Conservation (phyloP, 306 rosid genomes). For the Acacia crassicarpa region DNA sequence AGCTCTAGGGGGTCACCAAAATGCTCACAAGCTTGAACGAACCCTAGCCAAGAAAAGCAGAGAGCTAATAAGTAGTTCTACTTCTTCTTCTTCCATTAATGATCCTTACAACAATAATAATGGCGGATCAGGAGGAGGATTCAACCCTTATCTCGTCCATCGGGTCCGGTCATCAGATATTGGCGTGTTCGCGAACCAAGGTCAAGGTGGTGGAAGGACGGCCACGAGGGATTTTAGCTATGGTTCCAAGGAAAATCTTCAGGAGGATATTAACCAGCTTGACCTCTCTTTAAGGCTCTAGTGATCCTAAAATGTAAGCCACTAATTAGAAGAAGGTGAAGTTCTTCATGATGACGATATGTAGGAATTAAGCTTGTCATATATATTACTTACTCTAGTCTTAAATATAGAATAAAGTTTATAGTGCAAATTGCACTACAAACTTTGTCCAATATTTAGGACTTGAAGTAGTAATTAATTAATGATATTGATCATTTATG, state of each 20-base stretch:
- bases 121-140: slow-evolving; percentile 13
- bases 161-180: neutral
- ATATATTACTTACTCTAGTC: neutral
- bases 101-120: slow-evolving; percentile 2
- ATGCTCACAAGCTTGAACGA: slow-evolving; percentile 89
- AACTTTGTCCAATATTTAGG: too few relatives aligned
- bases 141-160: neutral
- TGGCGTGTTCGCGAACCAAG: slow-evolving; percentile 11
- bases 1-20: slow-evolving; percentile 92
- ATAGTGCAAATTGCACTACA: too few relatives aligned
- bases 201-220: slow-evolving; percentile 33
- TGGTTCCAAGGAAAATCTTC: slow-evolving; percentile 46
- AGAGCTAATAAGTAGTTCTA: slow-evolving; percentile 40
- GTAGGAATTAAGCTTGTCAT: slow-evolving; percentile 8
- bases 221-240: slow-evolving; percentile 23
- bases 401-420: too few relatives aligned
- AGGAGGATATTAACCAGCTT: slow-evolving; percentile 72
- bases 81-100: slow-evolving; percentile 49
- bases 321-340: neutral
- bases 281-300: slow-evolving; percentile 85
- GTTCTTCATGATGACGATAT: slow-evolving; percentile 10
- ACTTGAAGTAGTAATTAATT: neutral
- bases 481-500: neutral
- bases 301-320: neutral
- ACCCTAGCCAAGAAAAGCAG: slow-evolving; percentile 88